phyloP scores from a whole-genome alignment of 2,329 filamentous ascomycete species.

The Alternaria rosae region DNA sequence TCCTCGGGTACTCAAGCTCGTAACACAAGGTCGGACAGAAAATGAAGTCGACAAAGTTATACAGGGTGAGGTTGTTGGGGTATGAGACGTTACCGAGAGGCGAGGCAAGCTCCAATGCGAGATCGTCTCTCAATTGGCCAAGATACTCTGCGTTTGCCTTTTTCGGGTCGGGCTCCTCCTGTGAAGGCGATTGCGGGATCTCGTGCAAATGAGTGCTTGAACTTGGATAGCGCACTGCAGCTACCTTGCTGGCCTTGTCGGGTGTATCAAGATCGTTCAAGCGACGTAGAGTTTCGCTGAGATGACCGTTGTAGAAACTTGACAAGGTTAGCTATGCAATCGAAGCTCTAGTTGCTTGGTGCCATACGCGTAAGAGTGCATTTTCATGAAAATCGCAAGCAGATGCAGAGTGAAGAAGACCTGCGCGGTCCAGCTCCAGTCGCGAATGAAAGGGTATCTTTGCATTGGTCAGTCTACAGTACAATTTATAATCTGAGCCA shows the following conservation, averaged over 20 bases:
- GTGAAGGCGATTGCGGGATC: slow-evolving; percentile 54
- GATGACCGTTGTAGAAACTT: slow-evolving; percentile 91
- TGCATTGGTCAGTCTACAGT: slow-evolving; percentile 14
- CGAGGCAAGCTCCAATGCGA: slow-evolving; percentile 90
- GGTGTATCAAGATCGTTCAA: slow-evolving; percentile 81
- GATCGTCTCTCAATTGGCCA: slow-evolving; percentile 77
- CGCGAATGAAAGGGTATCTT: slow-evolving; percentile 78
- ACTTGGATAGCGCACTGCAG: slow-evolving; percentile 76
- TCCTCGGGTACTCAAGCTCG: slow-evolving; percentile 94
- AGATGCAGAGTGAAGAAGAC: slow-evolving; percentile 93
- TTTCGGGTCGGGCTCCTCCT: slow-evolving; percentile 53
- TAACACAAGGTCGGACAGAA: slow-evolving; percentile 97
- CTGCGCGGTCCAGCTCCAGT: slow-evolving; percentile 97
- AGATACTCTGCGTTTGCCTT: slow-evolving; percentile 54
- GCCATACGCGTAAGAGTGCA: slow-evolving; percentile 84
- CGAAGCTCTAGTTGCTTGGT: background rate
- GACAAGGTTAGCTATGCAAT: background rate
- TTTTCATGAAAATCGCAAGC: slow-evolving; percentile 95
- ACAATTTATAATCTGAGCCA: background rate
- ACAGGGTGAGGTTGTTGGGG: slow-evolving; percentile 82
- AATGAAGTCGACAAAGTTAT: slow-evolving; percentile 86
- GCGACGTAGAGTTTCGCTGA: slow-evolving; percentile 84
- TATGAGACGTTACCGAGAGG: slow-evolving; percentile 90
- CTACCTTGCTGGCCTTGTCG: slow-evolving; percentile 70
- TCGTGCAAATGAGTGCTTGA: slow-evolving; percentile 60